Percentiles rank a stretch among this genome's conserved stretches.
Conservation (phyloP, 345 rosid genomes). For the Chamaenerion angustifolium region DNA sequence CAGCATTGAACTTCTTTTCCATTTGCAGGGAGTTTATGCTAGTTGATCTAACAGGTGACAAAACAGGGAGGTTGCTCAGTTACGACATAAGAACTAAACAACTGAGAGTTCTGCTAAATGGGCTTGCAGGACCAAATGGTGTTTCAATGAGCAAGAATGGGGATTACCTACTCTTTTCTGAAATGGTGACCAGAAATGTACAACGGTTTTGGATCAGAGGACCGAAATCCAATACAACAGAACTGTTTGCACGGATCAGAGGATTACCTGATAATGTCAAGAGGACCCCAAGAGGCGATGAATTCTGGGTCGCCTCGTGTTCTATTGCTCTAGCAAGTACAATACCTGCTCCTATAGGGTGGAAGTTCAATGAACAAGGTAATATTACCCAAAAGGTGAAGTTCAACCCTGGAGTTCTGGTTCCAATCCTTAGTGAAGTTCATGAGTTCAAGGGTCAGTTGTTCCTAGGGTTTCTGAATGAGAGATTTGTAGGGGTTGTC, state of each 20-base stretch:
- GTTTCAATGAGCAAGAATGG: slow-evolving; percentile 5
- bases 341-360: background rate
- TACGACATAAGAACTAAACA: slow-evolving; percentile 5
- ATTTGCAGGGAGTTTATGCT: background rate
- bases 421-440: background rate
- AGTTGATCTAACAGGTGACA: background rate
- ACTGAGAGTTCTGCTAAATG: slow-evolving; percentile 1
- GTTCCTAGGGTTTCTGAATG: background rate
- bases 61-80: slow-evolving; percentile 10
- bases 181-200: background rate
- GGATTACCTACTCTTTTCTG: background rate
- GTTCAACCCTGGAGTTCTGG: background rate
- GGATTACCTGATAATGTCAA: slow-evolving; percentile 2
- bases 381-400: background rate
- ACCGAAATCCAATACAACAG: background rate
- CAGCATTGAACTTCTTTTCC: background rate
- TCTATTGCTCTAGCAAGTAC: background rate
- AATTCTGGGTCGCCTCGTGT: background rate
- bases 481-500: background rate
- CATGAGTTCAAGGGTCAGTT: slow-evolving; percentile 1
- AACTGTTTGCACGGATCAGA: background rate
- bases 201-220: slow-evolving; percentile 1
- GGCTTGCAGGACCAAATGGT: slow-evolving; percentile 3
- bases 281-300: background rate
- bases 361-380: slow-evolving; percentile 1